phyloP scores from a whole-genome alignment of 768 basidiomycete species.

The Botryobasidium botryosum region DNA sequence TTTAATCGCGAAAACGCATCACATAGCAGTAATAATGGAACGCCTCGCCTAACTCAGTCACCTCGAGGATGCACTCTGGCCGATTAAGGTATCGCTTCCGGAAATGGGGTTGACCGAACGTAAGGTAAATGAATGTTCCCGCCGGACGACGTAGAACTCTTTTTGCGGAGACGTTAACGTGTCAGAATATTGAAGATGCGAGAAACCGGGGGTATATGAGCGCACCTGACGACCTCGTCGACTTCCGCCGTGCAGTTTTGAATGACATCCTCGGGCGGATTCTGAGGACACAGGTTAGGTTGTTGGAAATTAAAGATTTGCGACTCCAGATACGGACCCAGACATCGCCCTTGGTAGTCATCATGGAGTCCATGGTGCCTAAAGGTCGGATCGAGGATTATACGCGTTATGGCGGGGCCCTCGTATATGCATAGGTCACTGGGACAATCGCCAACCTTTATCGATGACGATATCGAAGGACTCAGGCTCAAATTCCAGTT shows the following conservation, averaged over 20 bases:
- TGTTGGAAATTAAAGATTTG: conserved; percentile 16
- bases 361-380: conserved; percentile 84
- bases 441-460: conserved; percentile 36
- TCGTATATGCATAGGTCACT: too few species aligned
- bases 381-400: background rate
- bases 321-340: conserved; percentile 31
- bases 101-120: conserved; percentile 84
- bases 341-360: conserved; percentile 65
- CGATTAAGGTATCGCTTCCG: conserved; percentile 47
- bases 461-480: conserved; percentile 71
- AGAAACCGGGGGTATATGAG: conserved; percentile 1
- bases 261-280: conserved; percentile 56
- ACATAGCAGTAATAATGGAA: conserved; percentile 78
- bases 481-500: conserved; percentile 38
- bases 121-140: conserved; percentile 60
- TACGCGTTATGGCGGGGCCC: too few species aligned
- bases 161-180: background rate
- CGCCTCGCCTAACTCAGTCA: conserved; percentile 54
- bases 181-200: background rate
- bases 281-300: too few species aligned
- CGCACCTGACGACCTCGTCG: conserved; percentile 52
- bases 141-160: conserved; percentile 46
- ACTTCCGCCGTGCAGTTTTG: conserved; percentile 61
- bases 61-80: conserved; percentile 41
- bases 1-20: too few species aligned